These are phyloP conservation scores for Prunus salicina DNA, from an alignment of 306 rosid species.

Conservation along the genomic window DNA sequence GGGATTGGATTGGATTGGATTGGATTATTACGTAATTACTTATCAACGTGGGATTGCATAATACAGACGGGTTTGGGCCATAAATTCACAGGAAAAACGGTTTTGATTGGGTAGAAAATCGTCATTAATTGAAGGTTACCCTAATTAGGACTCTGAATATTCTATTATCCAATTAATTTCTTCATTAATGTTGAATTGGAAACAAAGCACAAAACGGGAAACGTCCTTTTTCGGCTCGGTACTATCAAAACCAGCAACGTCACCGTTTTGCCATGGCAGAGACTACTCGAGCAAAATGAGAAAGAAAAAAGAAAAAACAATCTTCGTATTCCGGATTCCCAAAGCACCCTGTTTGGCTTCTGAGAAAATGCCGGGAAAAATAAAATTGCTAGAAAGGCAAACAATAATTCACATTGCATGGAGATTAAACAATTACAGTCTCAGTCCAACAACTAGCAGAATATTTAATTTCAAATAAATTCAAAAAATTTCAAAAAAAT, in stretches of 20 bases:
- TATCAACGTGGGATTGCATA: neutral
- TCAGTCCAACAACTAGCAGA: neutral
- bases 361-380: constrained; percentile 21
- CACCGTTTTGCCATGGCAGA: neutral
- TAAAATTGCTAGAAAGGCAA: neutral
- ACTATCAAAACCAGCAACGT: neutral
- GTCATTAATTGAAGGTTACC: constrained; percentile 10
- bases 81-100: neutral
- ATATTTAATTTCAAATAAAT: neutral
- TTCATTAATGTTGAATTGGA: constrained; percentile 2
- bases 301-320: neutral
- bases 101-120: constrained; percentile 14
- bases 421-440: neutral
- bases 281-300: neutral
- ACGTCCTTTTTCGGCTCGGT: neutral
- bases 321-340: neutral
- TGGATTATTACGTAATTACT: neutral
- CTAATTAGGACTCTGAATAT: constrained; percentile 11
- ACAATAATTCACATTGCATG: neutral
- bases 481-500: neutral
- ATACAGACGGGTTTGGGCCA: neutral
- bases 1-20: constrained; percentile 15
- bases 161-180: constrained; percentile 11
- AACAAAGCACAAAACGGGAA: constrained; percentile 1
- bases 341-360: neutral